A percentile compares a stretch with the other conserved stretches of the same genome.
phyloP scores from a whole-genome alignment of 202 grass and related monocot species.

The Setaria viridis region DNA sequence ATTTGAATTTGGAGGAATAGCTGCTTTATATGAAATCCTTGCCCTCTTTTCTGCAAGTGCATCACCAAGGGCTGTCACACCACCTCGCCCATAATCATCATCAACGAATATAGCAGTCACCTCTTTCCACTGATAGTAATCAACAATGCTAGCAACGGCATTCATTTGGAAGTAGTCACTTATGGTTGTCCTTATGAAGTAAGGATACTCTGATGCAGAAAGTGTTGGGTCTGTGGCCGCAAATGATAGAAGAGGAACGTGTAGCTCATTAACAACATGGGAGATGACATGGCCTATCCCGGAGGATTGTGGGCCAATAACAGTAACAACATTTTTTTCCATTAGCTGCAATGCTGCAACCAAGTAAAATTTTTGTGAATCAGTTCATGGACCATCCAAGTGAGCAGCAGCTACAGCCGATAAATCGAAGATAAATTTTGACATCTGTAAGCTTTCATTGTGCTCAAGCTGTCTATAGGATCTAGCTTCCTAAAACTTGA shows the following conservation, averaged over 20 bases:
- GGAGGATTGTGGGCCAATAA: constrained; percentile 92
- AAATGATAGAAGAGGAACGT: constrained; percentile 89
- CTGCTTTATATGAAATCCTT: constrained; percentile 90
- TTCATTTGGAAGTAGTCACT: constrained; percentile 94
- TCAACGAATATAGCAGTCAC: constrained; percentile 90
- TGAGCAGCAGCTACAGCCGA: background rate
- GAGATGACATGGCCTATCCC: constrained; percentile 85
- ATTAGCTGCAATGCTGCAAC: constrained; percentile 85
- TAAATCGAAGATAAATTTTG: background rate
- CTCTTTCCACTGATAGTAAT: constrained; percentile 82
- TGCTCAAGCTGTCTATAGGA: constrained; percentile 24
- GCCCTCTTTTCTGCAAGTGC: constrained; percentile 65
- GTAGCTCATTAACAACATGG: constrained; percentile 80
- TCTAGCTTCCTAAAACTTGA: constrained; percentile 10
- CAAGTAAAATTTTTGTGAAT: constrained; percentile 41
- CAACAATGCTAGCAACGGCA: constrained; percentile 79
- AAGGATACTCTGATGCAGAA: constrained; percentile 82
- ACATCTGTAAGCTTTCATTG: constrained; percentile 1
- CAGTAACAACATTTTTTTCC: constrained; percentile 76
- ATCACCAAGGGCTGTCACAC: constrained; percentile 67
- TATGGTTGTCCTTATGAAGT: constrained; percentile 76
- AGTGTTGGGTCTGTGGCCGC: constrained; percentile 88
- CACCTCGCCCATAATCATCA: constrained; percentile 87
- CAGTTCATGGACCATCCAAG: constrained; percentile 35
- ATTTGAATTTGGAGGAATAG: constrained; percentile 66